Base-by-base conservation (phyloP, 768 basidiomycete genomes). In the Rhizopogon vinicolor region DNA sequence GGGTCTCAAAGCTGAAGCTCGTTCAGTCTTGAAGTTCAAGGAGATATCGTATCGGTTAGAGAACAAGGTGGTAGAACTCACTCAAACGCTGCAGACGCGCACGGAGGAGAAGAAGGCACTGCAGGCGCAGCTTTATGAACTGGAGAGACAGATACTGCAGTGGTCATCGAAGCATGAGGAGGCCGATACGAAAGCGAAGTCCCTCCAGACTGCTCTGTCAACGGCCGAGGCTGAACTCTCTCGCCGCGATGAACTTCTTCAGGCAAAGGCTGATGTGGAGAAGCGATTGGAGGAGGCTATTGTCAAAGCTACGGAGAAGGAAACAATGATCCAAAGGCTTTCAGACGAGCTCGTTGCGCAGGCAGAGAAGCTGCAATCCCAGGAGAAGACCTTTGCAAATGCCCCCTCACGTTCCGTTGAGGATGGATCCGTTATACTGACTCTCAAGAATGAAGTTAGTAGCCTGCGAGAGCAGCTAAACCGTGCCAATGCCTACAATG, bases 1-100 rank as follows among this genome's bases (percentile, higher is more conserved):
- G 63, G 76, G 74, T 9, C 83, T 99, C 60, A 87, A 82, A 65
- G 82, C 87, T 7, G 97, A 99, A 71, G 97, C 97, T 6, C 92
- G 94, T 51, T 98, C 97, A 1, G 95, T 95, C 29, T 90, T 91
- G 62, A 97, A 94, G 68, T 98, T 96, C 84, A 98, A 97, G 75
- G 94, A 97, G 74, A 97, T 96, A 61, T 98, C 96, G 0, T 98
- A 98, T 67, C 86, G 84, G 62, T 80, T 99, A 54, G 97, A 99
- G 76, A 99, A 98, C 80, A 99, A 98, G 75, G 97, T 99, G 43
- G 93, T 99, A 56, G 96, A 98, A 68, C 87, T 99, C 58, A 98
- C 97, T 0, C 97, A 99, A 68, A 85, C 76, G 14, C 81, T 99
- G 12, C 97, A 98, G 71, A 87, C 81, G 65, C 86, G 96, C 45